Evolutionary conservation across 202 grass and related monocot genomes (phyloP), one percentile per base, ranked within the genome.

Genomic region (Eragrostis tef): DNA sequence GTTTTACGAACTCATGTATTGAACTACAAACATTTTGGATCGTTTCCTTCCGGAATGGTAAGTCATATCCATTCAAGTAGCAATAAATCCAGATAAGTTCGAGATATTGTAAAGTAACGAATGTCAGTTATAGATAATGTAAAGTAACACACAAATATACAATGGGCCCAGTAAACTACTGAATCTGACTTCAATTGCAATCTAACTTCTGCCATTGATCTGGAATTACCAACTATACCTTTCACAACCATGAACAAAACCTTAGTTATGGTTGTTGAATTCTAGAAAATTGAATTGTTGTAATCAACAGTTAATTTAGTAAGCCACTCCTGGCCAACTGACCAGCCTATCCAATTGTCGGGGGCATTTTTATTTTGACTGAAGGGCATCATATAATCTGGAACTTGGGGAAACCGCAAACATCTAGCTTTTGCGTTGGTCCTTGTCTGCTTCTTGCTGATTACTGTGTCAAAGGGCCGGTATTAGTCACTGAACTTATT

Each of bases 41-140:
- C 6, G 57, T 81, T 24, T 81, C 15, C 51, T 72, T 62, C 39
- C 15, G 27, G 63, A 48, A 26, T 7, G 19, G 81, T 76, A 77
- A 65, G 65, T 78, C 49, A 16, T 72, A 57, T 21, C 65, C 54
- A 50, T 78, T 65, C 46, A 82, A 82, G 44, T 42, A 67, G 39
- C 42, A 42, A 67, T n/a, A 12, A 73, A 29, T 71, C 47, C 58
- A 81, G 15, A 59, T 31, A 20, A 64, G 17, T 74, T 67, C 12
- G 56, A 58, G 71, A 85, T 66, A 85, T 67, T 85, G 78, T 81
- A 57, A 76, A 70, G 20, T 88, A 56, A 52, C 26, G 14, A 16
- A 41, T 79, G 31, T 47, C 64, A 64, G 81, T 29, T 88, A 21
- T 64, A 76, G 52, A 70, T 84, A 75, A 39, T 63, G 56, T 89